These are phyloP conservation scores for Phytophthora chlamydospora DNA, from an alignment of 352 stramenopile species.

Conservation along the genomic window DNA sequence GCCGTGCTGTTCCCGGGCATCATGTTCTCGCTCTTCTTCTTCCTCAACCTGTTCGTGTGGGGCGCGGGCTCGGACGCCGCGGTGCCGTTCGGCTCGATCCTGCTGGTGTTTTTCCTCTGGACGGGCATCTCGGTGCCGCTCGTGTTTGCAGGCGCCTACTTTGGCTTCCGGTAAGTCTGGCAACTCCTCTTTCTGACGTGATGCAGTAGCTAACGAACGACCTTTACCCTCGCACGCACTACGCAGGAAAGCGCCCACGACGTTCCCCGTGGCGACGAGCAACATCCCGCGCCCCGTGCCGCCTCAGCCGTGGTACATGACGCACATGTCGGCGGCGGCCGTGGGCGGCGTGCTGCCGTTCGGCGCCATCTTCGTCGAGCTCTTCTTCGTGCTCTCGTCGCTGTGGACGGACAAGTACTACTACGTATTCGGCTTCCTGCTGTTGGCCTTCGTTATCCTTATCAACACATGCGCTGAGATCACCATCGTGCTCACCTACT, in stretches of 20 bases:
- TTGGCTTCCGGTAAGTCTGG: constrained; percentile 93
- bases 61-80: constrained; percentile 91
- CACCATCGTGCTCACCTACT: constrained; percentile 99
- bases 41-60: constrained; percentile 97
- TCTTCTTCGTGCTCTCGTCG: constrained; percentile 99
- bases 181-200: neutral
- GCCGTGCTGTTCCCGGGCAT: constrained; percentile 97
- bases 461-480: constrained; percentile 99
- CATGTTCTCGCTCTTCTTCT: constrained; percentile 96
- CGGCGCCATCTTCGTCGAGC: constrained; percentile 99
- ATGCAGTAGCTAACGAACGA: constrained; percentile 5
- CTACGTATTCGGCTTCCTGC: constrained; percentile 99
- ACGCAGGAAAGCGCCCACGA: constrained; percentile 84
- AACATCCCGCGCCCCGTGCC: constrained; percentile 99
- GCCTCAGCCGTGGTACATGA: constrained; percentile 99
- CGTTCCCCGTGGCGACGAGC: constrained; percentile 97
- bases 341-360: constrained; percentile 99
- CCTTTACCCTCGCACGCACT: neutral
- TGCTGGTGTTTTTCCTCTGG: constrained; percentile 99
- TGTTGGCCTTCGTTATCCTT: constrained; percentile 98
- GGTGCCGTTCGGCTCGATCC: constrained; percentile 97
- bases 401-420: constrained; percentile 99
- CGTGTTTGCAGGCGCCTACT: constrained; percentile 98
- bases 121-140: constrained; percentile 98
- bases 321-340: constrained; percentile 90